These are phyloP conservation scores for Flaveria trinervia DNA, from an alignment of 129 eudicot species.

Conservation along the genomic window DNA sequence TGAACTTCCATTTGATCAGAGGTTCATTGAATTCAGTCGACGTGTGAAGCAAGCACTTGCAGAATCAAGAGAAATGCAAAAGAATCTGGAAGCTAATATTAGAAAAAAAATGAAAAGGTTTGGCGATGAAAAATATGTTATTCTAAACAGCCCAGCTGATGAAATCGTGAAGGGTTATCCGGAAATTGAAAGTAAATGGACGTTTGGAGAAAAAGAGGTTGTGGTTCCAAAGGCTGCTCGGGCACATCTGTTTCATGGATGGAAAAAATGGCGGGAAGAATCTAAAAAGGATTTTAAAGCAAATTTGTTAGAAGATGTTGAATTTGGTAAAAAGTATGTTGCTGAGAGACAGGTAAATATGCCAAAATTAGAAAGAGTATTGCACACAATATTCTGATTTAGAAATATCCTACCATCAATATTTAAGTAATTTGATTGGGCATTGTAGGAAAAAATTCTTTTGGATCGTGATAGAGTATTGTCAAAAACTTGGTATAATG, in stretches of 20 bases:
- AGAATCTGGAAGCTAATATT: slow-evolving; percentile 55
- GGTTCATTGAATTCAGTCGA: slow-evolving; percentile 45
- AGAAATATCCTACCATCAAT: not conserved
- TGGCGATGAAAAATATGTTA: slow-evolving; percentile 70
- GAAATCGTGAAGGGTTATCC: slow-evolving; percentile 82
- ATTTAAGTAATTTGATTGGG: not conserved
- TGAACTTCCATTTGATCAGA: slow-evolving; percentile 41
- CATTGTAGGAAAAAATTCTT: slow-evolving; percentile 70
- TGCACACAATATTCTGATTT: slow-evolving; percentile 5
- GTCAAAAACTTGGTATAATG: slow-evolving; percentile 78
- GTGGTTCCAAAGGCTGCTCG: slow-evolving; percentile 78
- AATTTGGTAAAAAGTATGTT: slow-evolving; percentile 75
- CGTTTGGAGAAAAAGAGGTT: slow-evolving; percentile 78
- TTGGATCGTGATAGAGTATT: slow-evolving; percentile 81
- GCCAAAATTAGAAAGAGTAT: slow-evolving; percentile 1
- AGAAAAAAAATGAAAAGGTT: slow-evolving; percentile 57
- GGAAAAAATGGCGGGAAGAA: slow-evolving; percentile 90
- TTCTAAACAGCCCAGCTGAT: slow-evolving; percentile 55
- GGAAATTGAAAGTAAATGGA: slow-evolving; percentile 78
- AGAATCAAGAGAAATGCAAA: slow-evolving; percentile 78
- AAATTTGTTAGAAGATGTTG: slow-evolving; percentile 58
- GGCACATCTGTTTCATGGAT: slow-evolving; percentile 62
- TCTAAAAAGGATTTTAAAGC: slow-evolving; percentile 60
- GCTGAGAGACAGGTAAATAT: slow-evolving; percentile 72
- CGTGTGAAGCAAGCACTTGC: slow-evolving; percentile 62